Evolutionary conservation across 495 filamentous ascomycete species (phyloP).

Genomic region (Podospora comata): DNA sequence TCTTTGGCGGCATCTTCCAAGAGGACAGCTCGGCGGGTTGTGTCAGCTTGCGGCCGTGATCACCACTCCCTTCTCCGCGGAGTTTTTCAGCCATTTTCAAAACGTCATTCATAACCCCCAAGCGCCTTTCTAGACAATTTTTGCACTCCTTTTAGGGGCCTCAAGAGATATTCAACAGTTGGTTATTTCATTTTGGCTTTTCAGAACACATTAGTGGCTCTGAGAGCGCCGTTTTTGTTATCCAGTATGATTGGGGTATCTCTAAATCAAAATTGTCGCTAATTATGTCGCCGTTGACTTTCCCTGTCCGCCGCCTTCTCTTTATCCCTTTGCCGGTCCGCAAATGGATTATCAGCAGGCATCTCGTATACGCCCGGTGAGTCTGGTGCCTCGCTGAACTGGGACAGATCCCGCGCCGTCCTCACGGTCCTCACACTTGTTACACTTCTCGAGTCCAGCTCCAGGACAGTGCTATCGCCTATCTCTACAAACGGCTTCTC

Average conservation of each 20-base stretch:
- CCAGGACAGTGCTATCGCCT: neutral
- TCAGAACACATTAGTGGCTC: too few species aligned
- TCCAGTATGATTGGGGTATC: neutral
- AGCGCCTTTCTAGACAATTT: too few species aligned
- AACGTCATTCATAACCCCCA: neutral
- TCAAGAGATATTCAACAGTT: too few species aligned
- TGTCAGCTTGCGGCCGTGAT: conserved; percentile 27
- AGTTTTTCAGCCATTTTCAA: neutral
- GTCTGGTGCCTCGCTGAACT: conserved; percentile 6
- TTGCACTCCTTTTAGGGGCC: too few species aligned
- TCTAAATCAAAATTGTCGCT: conserved; percentile 2
- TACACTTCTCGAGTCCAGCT: conserved; percentile 4
- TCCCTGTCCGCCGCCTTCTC: neutral
- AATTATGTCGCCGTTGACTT: neutral
- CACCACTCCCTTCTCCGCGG: too few species aligned
- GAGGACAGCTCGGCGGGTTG: conserved; percentile 40
- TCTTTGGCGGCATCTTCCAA: conserved; percentile 47
- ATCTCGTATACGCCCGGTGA: conserved; percentile 12
- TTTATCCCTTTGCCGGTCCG: neutral
- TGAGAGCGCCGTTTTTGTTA: neutral
- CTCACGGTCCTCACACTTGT: neutral
- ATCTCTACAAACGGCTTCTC: neutral
- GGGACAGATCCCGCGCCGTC: neutral
- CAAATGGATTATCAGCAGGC: neutral
- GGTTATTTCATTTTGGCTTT: too few species aligned